Base-by-base conservation (phyloP, 805 yeast genomes). In the Wickerhamiella bombiphila region DNA sequence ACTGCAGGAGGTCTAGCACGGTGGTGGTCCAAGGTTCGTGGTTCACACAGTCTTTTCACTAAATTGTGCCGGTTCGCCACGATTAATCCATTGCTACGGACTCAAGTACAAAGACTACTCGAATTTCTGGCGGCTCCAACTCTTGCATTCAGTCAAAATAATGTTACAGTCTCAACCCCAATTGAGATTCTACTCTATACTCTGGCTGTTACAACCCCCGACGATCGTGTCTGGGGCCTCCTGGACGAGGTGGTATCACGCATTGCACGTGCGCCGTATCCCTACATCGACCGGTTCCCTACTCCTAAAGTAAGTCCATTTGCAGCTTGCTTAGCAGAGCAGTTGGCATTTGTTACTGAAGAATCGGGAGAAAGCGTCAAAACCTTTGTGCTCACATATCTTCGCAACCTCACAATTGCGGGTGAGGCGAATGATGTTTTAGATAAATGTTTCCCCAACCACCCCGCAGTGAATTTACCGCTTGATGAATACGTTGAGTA, bases 161-260 rank as follows among this genome's bases (percentile, higher is more conserved):
- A 35, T 11, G 20, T 22, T 3, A 52, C 69, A 0, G 50, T 70
- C 17, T 67, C 64, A 5, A 66, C 76, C 7, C 86, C 85, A 5
- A 58, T 73, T 0, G 54, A 58, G 31, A 70, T 76, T 0, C 53
- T 83, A 4, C 56, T 76, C 2, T 63, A 66, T 37, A 66, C 83
- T 5, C 52, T 76, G 6, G 57, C 53, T 35, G 44, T 45, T 2
- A 25, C 52, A 3, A 38, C 42, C 1, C 45, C 47, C 1, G 46
- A 33, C 3, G 50, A 48, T 1, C 59, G 60, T 28, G 51, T 83
- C 2, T 77, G 82, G 77, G 61, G 60, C 8, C 54, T 82, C 22
- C 44, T 88, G 5, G 94, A 88, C 52, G 91, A 86, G 54, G 61
- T 82, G 0, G 65, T 83, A 22, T 64, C 82, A 1, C 68, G 95